phyloP scores from a whole-genome alignment of 352 stramenopile species.

The Saprolegnia diclina region DNA sequence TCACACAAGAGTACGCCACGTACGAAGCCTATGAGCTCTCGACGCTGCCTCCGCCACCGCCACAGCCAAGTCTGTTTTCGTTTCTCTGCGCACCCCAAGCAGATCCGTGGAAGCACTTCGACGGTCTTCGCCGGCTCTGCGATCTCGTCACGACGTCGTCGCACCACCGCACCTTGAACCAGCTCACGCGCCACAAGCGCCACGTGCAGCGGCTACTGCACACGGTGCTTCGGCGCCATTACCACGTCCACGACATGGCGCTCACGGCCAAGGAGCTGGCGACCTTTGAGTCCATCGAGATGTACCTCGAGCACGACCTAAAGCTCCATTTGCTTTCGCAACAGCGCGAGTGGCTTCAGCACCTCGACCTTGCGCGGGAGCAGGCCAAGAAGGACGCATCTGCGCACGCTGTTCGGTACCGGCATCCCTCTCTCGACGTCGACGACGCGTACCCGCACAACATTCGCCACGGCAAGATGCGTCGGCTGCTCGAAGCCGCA shows the following conservation, averaged over 20 bases:
- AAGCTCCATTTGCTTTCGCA: conserved; percentile 62
- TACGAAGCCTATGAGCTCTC: conserved; percentile 26
- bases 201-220: conserved; percentile 72
- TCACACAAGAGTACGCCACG: conserved; percentile 10
- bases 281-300: conserved; percentile 62
- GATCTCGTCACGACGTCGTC: conserved; percentile 49
- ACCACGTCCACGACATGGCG: conserved; percentile 67
- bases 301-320: conserved; percentile 69
- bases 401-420: conserved; percentile 53
- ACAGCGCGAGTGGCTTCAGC: conserved; percentile 50
- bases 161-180: conserved; percentile 68
- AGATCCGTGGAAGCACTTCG: conserved; percentile 14
- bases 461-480: conserved; percentile 48
- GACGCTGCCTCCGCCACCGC: not conserved
- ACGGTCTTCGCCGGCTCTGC: conserved; percentile 53
- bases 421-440: conserved; percentile 32
- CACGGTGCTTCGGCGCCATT: conserved; percentile 50
- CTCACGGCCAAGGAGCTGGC: conserved; percentile 78
- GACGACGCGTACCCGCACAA: conserved; percentile 34
- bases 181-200: conserved; percentile 68
- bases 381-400: conserved; percentile 41
- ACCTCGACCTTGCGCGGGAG: conserved; percentile 44
- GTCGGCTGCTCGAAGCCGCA: conserved; percentile 69
- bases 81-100: conserved; percentile 1
- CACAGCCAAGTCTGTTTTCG: conserved; percentile 13